Evolutionary conservation across 805 yeast species (phyloP).

Genomic region (Saturnispora sanitii): DNA sequence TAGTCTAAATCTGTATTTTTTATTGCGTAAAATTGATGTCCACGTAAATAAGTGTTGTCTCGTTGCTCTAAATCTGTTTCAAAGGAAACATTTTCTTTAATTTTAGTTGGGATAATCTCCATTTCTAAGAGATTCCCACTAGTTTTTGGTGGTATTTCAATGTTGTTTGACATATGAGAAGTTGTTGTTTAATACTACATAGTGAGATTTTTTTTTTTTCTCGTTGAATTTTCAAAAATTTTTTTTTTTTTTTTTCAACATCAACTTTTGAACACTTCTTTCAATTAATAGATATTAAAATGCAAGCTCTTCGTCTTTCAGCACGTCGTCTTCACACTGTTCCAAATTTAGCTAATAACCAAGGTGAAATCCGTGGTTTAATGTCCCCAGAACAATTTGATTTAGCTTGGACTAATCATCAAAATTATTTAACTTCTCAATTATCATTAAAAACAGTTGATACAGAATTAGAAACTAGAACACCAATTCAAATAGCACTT

Average conservation of each 20-base stretch:
- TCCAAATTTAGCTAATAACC: not conserved
- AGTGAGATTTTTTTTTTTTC: no score
- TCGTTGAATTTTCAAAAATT: no score
- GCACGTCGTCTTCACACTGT: slow-evolving; percentile 6
- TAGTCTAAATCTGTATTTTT: no score
- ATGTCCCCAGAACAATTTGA: slow-evolving; percentile 58
- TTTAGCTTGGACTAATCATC: slow-evolving; percentile 76
- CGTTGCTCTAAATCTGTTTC: no score
- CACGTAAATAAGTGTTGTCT: not conserved
- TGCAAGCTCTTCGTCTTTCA: not conserved
- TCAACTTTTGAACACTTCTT: not conserved
- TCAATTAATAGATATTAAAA: no score
- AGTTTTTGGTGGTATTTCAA: no score
- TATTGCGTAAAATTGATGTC: not conserved
- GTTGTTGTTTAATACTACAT: not conserved
- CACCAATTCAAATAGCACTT: slow-evolving; percentile 60
- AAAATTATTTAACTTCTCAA: slow-evolving; percentile 50
- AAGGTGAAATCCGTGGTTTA: slow-evolving; percentile 52
- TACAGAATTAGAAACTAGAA: slow-evolving; percentile 66
- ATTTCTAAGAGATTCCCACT: no score
- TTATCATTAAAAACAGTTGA: slow-evolving; percentile 61
- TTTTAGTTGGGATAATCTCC: no score
- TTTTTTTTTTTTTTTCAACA: not conserved
- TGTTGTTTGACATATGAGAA: no score
- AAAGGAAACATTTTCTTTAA: not conserved